Percentiles rank a stretch among this genome's conserved stretches.
Evolutionary conservation across 2,329 filamentous ascomycete species (phyloP).

Genomic region (Trichoderma brevicompactum): DNA sequence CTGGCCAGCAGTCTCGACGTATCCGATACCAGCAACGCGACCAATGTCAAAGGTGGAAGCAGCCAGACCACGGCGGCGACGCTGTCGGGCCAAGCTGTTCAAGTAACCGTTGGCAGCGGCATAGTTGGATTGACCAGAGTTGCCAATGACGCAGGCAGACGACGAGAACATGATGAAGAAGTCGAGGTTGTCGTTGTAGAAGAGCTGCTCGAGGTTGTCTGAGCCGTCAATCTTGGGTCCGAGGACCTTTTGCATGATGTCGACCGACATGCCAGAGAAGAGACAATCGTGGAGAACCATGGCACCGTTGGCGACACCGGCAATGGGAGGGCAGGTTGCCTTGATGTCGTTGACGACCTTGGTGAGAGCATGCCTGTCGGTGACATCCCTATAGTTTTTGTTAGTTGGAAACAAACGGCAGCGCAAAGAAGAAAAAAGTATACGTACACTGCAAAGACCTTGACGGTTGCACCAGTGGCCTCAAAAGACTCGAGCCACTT

Average conservation of each 20-base stretch:
- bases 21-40: no score
- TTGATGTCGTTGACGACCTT: constrained; percentile 26
- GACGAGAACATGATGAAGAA: constrained; percentile 45
- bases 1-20: no score
- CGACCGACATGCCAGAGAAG: constrained; percentile 38
- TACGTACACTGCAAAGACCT: no score
- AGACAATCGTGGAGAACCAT: constrained; percentile 48
- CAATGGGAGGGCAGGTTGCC: constrained; percentile 41
- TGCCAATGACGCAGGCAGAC: constrained; percentile 37
- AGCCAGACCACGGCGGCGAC: constrained; percentile 44
- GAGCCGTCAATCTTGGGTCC: constrained; percentile 41
- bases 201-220: no score
- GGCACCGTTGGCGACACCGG: constrained; percentile 50
- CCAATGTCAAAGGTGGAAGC: constrained; percentile 47
- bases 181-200: no score
- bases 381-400: no score
- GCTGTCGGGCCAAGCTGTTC: constrained; percentile 42
- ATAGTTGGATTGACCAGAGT: constrained; percentile 50
- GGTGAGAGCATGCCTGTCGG: no score
- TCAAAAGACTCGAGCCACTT: no score
- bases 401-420: no score
- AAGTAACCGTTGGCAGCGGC: constrained; percentile 52
- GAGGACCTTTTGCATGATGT: constrained; percentile 35
- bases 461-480: no score
- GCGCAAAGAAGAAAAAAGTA: no score